Evolutionary conservation across 2,329 filamentous ascomycete species (phyloP).

Genomic region (Microdochium trichocladiopsis): DNA sequence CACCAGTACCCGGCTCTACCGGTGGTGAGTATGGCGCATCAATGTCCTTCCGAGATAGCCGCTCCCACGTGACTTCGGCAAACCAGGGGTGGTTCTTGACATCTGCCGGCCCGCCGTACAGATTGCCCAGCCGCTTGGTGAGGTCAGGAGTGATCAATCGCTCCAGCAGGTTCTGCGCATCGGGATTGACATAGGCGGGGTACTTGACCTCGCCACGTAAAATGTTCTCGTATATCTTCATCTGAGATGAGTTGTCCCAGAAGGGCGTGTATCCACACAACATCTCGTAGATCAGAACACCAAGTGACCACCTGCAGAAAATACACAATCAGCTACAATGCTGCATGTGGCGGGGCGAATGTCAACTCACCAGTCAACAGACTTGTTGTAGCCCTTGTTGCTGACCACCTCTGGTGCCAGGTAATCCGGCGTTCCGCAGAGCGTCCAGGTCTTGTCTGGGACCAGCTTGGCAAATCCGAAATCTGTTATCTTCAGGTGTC

Average conservation of each 20-base stretch:
- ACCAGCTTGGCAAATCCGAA: constrained; percentile 99
- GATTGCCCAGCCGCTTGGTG: constrained; percentile 89
- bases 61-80: constrained; percentile 94
- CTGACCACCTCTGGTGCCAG: constrained; percentile 97
- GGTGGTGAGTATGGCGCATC: constrained; percentile 97
- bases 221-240: constrained; percentile 99
- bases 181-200: constrained; percentile 87
- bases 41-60: constrained; percentile 90
- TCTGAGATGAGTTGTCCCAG: constrained; percentile 95
- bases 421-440: constrained; percentile 96
- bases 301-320: constrained; percentile 80
- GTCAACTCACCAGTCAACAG: constrained; percentile 82
- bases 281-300: constrained; percentile 99
- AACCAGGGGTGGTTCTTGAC: constrained; percentile 98
- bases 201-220: constrained; percentile 94
- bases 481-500: constrained; percentile 94
- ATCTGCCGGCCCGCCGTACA: constrained; percentile 84
- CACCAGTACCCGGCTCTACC: constrained; percentile 85
- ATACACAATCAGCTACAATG: constrained; percentile 3
- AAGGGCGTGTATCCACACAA: constrained; percentile 97
- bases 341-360: constrained; percentile 5
- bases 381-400: constrained; percentile 99
- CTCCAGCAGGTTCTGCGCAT: constrained; percentile 87
- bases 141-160: constrained; percentile 91
- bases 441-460: constrained; percentile 97